Evolutionary conservation across 2,329 filamentous ascomycete species (phyloP).

Genomic region (Sarocladium brachiariae): DNA sequence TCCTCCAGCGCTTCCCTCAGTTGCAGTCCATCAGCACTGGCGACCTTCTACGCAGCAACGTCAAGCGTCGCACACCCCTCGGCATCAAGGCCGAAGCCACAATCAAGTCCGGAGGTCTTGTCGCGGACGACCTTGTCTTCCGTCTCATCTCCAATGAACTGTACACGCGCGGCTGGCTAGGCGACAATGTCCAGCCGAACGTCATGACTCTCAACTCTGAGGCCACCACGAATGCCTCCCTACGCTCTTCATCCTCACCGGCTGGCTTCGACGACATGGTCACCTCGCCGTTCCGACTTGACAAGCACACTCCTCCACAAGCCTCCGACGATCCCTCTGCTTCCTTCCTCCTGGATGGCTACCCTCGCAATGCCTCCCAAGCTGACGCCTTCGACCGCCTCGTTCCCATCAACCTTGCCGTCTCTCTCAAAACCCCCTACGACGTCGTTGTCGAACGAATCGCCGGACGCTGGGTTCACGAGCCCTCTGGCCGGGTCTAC

Average conservation of each 20-base stretch:
- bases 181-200: constrained; percentile 36
- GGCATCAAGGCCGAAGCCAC: constrained; percentile 85
- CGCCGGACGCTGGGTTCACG: constrained; percentile 87
- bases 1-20: constrained; percentile 81
- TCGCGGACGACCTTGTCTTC: constrained; percentile 85
- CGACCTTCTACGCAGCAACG: constrained; percentile 86
- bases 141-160: constrained; percentile 89
- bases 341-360: constrained; percentile 93
- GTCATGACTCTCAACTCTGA: constrained; percentile 46
- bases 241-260: constrained; percentile 23
- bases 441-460: constrained; percentile 86
- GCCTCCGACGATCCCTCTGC: constrained; percentile 65
- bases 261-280: constrained; percentile 16
- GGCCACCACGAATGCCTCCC: constrained; percentile 30
- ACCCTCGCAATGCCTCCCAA: constrained; percentile 81
- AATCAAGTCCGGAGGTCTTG: constrained; percentile 84
- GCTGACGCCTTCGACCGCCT: constrained; percentile 70
- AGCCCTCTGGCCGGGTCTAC: constrained; percentile 85
- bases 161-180: constrained; percentile 76
- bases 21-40: constrained; percentile 89
- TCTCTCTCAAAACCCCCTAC: constrained; percentile 78
- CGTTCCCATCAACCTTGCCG: constrained; percentile 90
- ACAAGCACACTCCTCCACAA: constrained; percentile 30
- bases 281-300: constrained; percentile 30
- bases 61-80: constrained; percentile 77